phyloP scores from a whole-genome alignment of 2,329 filamentous ascomycete species.

The Exophiala viscosa region DNA sequence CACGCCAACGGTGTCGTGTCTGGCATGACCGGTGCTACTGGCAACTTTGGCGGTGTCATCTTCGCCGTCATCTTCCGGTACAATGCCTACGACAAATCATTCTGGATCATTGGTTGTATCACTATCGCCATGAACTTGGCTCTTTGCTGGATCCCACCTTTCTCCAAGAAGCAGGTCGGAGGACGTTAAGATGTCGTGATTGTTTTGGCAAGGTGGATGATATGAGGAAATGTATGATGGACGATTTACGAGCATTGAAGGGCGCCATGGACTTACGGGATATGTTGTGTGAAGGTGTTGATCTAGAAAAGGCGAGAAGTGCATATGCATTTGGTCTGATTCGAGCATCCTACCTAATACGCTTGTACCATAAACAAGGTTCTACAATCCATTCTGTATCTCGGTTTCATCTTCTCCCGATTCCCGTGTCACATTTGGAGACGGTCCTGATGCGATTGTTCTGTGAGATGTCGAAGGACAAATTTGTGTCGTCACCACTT shows the following conservation, averaged over 20 bases:
- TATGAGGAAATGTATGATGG: too few relatives aligned
- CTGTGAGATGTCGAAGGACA: neutral
- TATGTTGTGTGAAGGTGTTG: too few relatives aligned
- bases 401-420: too few relatives aligned
- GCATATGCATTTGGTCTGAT: too few relatives aligned
- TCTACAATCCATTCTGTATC: too few relatives aligned
- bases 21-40: slow-evolving; percentile 72
- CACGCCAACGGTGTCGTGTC: slow-evolving; percentile 75
- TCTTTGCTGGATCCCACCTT: slow-evolving; percentile 61
- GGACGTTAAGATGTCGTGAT: slow-evolving; percentile 9
- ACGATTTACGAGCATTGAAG: too few relatives aligned
- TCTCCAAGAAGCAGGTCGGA: slow-evolving; percentile 53
- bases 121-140: slow-evolving; percentile 65
- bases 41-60: slow-evolving; percentile 80
- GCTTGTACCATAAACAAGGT: too few relatives aligned
- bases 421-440: too few relatives aligned
- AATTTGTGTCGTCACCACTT: slow-evolving; percentile 8
- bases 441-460: too few relatives aligned
- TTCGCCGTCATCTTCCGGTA: slow-evolving; percentile 84
- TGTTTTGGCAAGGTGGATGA: neutral
- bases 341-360: too few relatives aligned
- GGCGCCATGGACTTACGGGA: too few relatives aligned
- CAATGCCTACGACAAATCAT: slow-evolving; percentile 64
- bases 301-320: too few relatives aligned
- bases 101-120: slow-evolving; percentile 81